phyloP scores from a whole-genome alignment of 2,329 filamentous ascomycete genomes.

The Tolypocladium guangdongense region DNA sequence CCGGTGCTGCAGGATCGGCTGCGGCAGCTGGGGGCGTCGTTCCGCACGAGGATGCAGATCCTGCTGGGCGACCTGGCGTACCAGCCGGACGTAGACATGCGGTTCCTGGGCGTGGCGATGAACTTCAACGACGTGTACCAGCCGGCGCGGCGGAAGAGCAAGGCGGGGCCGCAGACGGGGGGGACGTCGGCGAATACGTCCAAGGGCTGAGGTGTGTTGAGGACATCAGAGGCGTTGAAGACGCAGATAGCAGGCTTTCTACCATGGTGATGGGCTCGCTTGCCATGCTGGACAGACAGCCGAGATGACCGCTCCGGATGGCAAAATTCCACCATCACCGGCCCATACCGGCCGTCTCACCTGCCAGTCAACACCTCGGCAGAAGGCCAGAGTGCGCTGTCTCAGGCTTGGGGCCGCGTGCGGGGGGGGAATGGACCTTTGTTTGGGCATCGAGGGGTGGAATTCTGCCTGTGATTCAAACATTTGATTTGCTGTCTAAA shows the following conservation, averaged over 20 bases:
- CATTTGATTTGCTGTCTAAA: too few relatives aligned
- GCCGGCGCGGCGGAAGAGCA: slow-evolving; percentile 56
- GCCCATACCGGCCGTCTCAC: background rate
- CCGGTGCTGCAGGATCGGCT: slow-evolving; percentile 66
- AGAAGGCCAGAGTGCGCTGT: background rate
- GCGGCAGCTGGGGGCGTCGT: slow-evolving; percentile 60
- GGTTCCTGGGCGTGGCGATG: slow-evolving; percentile 93
- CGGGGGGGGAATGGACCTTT: too few relatives aligned
- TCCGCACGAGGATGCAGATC: slow-evolving; percentile 65
- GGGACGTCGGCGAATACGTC: slow-evolving; percentile 12
- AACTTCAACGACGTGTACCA: slow-evolving; percentile 98
- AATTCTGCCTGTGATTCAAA: too few relatives aligned
- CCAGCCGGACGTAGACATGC: slow-evolving; percentile 89
- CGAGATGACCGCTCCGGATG: background rate
- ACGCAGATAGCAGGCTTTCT: background rate
- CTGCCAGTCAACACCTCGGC: background rate
- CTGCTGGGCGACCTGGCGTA: slow-evolving; percentile 84
- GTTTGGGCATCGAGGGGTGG: too few relatives aligned
- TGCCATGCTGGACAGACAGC: background rate
- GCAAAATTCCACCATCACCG: background rate
- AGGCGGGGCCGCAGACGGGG: slow-evolving; percentile 14
- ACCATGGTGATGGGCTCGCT: background rate
- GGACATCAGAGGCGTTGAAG: background rate
- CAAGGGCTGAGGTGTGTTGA: slow-evolving; percentile 12
- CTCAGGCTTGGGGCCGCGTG: background rate